These are phyloP conservation scores for Penicillium argentinense DNA, from an alignment of 495 filamentous ascomycete genomes.

Conservation along the genomic window DNA sequence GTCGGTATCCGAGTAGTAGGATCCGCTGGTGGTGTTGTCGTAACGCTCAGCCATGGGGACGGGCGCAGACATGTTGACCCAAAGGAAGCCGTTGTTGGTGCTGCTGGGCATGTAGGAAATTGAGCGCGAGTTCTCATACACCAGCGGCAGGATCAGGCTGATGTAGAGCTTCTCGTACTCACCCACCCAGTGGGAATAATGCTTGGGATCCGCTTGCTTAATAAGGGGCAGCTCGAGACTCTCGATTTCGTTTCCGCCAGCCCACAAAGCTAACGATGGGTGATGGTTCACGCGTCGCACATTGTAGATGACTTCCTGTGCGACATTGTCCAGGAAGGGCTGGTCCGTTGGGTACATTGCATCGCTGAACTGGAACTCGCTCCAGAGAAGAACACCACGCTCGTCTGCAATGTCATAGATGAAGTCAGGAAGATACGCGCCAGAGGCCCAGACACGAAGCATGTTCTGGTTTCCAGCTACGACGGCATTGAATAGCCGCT, in stretches of 20 bases:
- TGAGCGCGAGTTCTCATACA: slow-evolving; percentile 63
- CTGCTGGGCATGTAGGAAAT: slow-evolving; percentile 69
- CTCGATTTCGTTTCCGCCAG: slow-evolving; percentile 67
- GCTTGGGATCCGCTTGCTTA: slow-evolving; percentile 43
- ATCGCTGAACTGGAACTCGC: slow-evolving; percentile 67
- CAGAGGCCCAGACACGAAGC: slow-evolving; percentile 67
- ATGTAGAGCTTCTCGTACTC: slow-evolving; percentile 67
- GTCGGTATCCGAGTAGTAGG: slow-evolving; percentile 67
- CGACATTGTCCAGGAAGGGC: slow-evolving; percentile 58
- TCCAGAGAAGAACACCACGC: slow-evolving; percentile 65
- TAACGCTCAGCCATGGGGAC: slow-evolving; percentile 63
- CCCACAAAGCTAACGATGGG: slow-evolving; percentile 67
- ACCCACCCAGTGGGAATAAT: slow-evolving; percentile 44
- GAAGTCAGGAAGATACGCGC: slow-evolving; percentile 64
- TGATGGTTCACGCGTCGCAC: slow-evolving; percentile 66
- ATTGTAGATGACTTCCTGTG: slow-evolving; percentile 60
- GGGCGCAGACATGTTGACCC: slow-evolving; percentile 55
- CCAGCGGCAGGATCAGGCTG: slow-evolving; percentile 56
- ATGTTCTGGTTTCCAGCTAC: slow-evolving; percentile 66
- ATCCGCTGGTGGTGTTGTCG: slow-evolving; percentile 53
- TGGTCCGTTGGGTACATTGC: slow-evolving; percentile 59
- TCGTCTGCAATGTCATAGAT: slow-evolving; percentile 70
- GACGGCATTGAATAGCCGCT: slow-evolving; percentile 55
- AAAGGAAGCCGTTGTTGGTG: slow-evolving; percentile 64
- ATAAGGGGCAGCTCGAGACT: slow-evolving; percentile 52